These are phyloP conservation scores for Penicillium sp. DNA, from an alignment of 2,329 filamentous ascomycete species.

Conservation along the genomic window DNA sequence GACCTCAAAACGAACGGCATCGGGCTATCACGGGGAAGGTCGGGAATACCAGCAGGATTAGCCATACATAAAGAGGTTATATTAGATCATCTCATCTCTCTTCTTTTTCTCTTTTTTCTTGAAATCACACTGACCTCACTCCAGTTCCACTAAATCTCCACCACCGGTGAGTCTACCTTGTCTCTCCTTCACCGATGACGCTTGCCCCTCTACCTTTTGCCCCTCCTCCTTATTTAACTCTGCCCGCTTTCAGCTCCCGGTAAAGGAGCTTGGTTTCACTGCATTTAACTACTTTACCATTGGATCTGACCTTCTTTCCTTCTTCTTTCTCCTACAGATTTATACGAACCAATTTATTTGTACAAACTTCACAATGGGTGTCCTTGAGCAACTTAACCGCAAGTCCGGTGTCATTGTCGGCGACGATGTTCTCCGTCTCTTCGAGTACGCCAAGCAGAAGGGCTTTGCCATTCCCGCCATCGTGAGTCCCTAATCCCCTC, in stretches of 20 bases:
- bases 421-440: conserved; percentile 62
- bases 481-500: conserved; percentile 35
- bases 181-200: conserved; percentile 21
- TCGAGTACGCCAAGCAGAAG: conserved; percentile 82
- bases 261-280: conserved; percentile 13
- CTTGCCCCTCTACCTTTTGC: conserved; percentile 18
- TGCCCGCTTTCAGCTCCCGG: conserved; percentile 22
- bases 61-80: conserved; percentile 5
- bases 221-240: conserved; percentile 17
- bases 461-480: conserved; percentile 81
- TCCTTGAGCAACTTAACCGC: conserved; percentile 50
- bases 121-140: conserved; percentile 34
- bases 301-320: conserved; percentile 5
- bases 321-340: conserved; percentile 6
- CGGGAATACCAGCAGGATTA: conserved; percentile 9
- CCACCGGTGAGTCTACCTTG: conserved; percentile 28
- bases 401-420: conserved; percentile 60
- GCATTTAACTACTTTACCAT: conserved; percentile 8
- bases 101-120: conserved; percentile 6
- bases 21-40: conserved; percentile 13
- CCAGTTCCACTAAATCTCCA: conserved; percentile 26
- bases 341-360: neutral
- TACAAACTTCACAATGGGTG: conserved; percentile 34
- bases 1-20: neutral
- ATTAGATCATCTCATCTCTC: conserved; percentile 7